Conservation (phyloP, 2,329 filamentous ascomycete genomes). For the Thermothelomyces thermophilus region DNA sequence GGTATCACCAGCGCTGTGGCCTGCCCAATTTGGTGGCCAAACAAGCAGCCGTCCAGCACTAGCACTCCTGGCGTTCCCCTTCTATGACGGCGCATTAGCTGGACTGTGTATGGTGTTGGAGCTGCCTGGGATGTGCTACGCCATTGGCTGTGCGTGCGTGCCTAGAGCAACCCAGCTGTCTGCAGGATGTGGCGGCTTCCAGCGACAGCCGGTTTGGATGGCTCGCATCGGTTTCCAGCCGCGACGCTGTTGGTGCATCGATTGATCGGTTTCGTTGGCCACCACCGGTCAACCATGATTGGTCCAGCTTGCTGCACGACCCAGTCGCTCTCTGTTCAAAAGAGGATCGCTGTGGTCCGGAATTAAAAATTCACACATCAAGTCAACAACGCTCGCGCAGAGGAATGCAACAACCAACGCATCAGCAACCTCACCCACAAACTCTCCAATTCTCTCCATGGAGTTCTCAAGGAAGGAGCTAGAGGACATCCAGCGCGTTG, state of each 20-base stretch:
- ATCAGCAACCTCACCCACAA: neutral
- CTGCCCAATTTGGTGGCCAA: too few species aligned
- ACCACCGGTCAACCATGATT: constrained; percentile 16
- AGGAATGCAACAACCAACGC: neutral
- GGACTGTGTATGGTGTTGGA: too few species aligned
- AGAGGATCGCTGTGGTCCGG: neutral
- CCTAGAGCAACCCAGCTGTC: neutral
- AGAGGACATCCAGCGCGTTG: constrained; percentile 23
- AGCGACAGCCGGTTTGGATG: constrained; percentile 17
- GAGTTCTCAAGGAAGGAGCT: constrained; percentile 22
- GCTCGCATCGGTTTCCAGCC: constrained; percentile 14
- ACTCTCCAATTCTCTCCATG: constrained; percentile 12
- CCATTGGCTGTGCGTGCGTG: constrained; percentile 17
- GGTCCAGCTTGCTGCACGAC: constrained; percentile 11
- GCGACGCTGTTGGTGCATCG: constrained; percentile 17
- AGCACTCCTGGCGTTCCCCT: neutral
- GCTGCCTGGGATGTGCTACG: neutral
- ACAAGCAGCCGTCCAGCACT: too few species aligned
- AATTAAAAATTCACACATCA: constrained; percentile 13
- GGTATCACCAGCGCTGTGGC: too few species aligned
- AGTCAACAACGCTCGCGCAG: neutral
- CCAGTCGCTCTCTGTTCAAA: constrained; percentile 7
- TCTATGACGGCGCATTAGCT: too few species aligned
- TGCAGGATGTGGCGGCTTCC: constrained; percentile 12
- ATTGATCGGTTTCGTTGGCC: constrained; percentile 22